A percentile compares a stretch with the other conserved stretches of the same genome.
phyloP scores from a whole-genome alignment of 257 asterid genomes.

The Nicotiana attenuata region DNA sequence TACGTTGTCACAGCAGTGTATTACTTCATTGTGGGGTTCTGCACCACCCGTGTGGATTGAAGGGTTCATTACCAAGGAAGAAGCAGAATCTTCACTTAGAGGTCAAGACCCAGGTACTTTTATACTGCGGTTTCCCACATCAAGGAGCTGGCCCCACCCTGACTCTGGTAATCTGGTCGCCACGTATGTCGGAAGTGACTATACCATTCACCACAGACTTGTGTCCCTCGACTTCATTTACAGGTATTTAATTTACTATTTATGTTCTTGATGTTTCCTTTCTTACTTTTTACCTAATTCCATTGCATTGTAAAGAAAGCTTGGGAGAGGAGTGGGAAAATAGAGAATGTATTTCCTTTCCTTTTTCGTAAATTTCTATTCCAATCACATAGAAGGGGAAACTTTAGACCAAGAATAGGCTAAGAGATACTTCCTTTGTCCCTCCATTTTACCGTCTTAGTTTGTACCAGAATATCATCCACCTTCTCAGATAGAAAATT shows the following conservation, averaged over 20 bases:
- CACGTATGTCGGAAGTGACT: slow-evolving; percentile 63
- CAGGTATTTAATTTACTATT: slow-evolving; percentile 35
- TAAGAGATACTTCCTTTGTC: neutral
- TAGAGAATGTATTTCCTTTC: neutral
- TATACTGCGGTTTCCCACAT: slow-evolving; percentile 72
- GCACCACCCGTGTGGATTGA: slow-evolving; percentile 70
- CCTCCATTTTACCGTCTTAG: neutral
- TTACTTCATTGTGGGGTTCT: slow-evolving; percentile 56
- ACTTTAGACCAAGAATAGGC: neutral
- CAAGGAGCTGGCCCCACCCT: slow-evolving; percentile 99
- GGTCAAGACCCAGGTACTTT: slow-evolving; percentile 71
- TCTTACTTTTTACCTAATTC: neutral
- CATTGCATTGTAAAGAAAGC: neutral
- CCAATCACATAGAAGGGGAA: neutral
- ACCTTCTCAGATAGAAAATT: neutral
- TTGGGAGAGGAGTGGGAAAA: neutral
- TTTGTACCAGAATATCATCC: neutral
- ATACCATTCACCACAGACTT: slow-evolving; percentile 57
- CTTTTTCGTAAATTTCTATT: neutral
- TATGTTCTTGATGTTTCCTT: neutral
- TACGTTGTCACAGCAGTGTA: slow-evolving; percentile 51
- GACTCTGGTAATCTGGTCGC: slow-evolving; percentile 87
- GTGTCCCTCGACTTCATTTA: slow-evolving; percentile 52
- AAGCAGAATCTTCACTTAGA: slow-evolving; percentile 68
- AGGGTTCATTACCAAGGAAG: slow-evolving; percentile 89